Conservation (phyloP, 352 stramenopile genomes). For the Phytophthora pluvialis region DNA sequence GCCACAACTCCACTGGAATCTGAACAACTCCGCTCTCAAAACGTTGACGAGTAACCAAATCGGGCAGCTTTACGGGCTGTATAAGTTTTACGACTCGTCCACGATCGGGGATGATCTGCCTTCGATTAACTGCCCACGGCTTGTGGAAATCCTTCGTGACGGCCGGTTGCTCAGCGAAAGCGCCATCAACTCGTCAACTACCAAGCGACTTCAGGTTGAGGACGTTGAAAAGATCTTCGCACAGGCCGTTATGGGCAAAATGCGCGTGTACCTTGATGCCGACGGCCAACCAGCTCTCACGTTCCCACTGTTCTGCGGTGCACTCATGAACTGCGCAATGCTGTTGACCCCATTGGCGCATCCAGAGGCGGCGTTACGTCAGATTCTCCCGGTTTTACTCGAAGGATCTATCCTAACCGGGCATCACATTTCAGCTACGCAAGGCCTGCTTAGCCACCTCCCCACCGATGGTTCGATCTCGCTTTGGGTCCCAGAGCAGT, state of each 20-base stretch:
- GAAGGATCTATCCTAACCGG: constrained; percentile 3
- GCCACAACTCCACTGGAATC: constrained; percentile 63
- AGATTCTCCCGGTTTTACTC: constrained; percentile 21
- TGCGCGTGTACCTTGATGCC: constrained; percentile 62
- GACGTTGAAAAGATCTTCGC: constrained; percentile 59
- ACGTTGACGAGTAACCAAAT: constrained; percentile 37
- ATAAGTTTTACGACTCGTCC: constrained; percentile 71
- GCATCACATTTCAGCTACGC: not conserved
- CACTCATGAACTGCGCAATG: constrained; percentile 59
- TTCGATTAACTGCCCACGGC: constrained; percentile 51
- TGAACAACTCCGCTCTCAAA: constrained; percentile 47
- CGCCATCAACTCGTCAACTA: not conserved
- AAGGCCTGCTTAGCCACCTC: constrained; percentile 24
- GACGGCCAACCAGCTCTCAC: constrained; percentile 55
- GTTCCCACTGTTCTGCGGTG: constrained; percentile 62
- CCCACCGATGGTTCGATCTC: constrained; percentile 9
- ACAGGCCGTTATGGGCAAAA: constrained; percentile 59
- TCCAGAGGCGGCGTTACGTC: constrained; percentile 20
- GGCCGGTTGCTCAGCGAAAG: constrained; percentile 30
- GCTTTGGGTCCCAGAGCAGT: constrained; percentile 17
- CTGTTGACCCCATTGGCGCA: constrained; percentile 30
- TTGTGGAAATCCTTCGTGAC: constrained; percentile 56
- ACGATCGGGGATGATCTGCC: constrained; percentile 47
- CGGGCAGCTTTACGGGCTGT: constrained; percentile 53
- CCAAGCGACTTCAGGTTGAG: constrained; percentile 5